These are phyloP conservation scores for Thecaphora frezii DNA, from an alignment of 1,284 basidiomycete species.

Conservation along the genomic window DNA sequence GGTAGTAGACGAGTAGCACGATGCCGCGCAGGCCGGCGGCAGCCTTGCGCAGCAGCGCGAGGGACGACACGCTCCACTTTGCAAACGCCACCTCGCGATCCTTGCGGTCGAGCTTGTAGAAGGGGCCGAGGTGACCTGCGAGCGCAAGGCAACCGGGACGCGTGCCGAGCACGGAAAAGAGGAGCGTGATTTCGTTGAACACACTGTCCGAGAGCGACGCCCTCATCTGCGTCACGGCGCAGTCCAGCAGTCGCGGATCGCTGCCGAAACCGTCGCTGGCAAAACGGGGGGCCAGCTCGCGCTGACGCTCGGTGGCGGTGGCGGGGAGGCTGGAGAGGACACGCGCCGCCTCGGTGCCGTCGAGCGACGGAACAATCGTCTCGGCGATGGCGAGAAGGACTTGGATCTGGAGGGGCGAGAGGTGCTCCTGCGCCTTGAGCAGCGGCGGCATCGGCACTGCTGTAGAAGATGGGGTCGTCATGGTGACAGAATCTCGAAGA, in stretches of 20 bases:
- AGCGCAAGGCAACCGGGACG: conserved; percentile 49
- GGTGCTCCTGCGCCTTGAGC: conserved; percentile 35
- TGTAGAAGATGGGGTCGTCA: conserved; percentile 14
- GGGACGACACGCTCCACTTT: conserved; percentile 41
- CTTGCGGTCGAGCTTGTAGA: conserved; percentile 33
- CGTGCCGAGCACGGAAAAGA: conserved; percentile 47
- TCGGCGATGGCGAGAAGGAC: conserved; percentile 53
- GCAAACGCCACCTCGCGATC: conserved; percentile 33
- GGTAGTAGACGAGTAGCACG: conserved; percentile 49
- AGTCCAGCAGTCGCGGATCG: conserved; percentile 41
- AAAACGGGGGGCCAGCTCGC: conserved; percentile 38
- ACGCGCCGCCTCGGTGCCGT: conserved; percentile 40
- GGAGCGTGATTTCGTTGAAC: conserved; percentile 37
- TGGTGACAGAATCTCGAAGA: too few species aligned
- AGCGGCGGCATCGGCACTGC: conserved; percentile 26
- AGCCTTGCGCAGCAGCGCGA: conserved; percentile 50
- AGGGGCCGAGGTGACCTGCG: conserved; percentile 49
- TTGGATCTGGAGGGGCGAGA: conserved; percentile 29
- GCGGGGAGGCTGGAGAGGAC: conserved; percentile 43
- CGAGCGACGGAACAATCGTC: conserved; percentile 45
- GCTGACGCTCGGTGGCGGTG: conserved; percentile 39
- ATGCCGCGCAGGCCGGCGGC: conserved; percentile 48
- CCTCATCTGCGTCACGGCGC: conserved; percentile 40
- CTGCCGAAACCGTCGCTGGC: conserved; percentile 45
- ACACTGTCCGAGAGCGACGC: conserved; percentile 39